A percentile compares a stretch with the other conserved stretches of the same genome.
These are phyloP conservation scores for Phallus indusiatus DNA, from an alignment of 768 basidiomycete genomes.

Conservation along the genomic window DNA sequence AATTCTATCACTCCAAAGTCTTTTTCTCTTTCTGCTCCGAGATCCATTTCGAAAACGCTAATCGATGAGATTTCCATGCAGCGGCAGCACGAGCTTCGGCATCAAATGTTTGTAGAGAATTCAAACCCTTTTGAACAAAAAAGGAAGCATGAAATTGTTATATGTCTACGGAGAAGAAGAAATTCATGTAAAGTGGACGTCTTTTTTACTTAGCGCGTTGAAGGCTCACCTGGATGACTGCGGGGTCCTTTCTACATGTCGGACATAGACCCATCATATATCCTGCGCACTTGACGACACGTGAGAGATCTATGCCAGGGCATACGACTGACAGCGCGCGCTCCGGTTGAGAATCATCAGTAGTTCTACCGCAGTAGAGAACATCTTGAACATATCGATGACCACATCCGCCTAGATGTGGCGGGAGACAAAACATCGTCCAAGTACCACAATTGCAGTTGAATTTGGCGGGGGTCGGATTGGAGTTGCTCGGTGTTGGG, in stretches of 20 bases:
- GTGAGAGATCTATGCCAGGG: not conserved
- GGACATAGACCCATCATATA: constrained; percentile 6
- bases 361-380: constrained; percentile 1
- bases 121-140: constrained; percentile 4
- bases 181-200: not conserved
- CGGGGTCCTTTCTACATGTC: not conserved
- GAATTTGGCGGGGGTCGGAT: not conserved
- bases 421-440: not conserved
- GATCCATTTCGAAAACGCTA: not conserved
- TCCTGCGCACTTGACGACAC: not conserved
- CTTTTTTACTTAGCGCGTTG: not conserved
- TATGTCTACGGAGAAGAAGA: not conserved
- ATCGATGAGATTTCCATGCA: constrained; percentile 2
- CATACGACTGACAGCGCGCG: not conserved
- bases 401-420: not conserved
- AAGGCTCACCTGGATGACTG: not conserved
- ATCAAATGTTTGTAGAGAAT: not conserved
- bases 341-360: not conserved
- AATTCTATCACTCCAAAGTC: not conserved
- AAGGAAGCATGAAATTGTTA: not conserved
- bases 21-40: not conserved
- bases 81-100: not conserved
- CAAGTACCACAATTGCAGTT: not conserved
- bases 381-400: not conserved
- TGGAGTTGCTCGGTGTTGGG: too few species aligned